Evolutionary conservation across 164 flowering plant genomes (phyloP).

Genomic region (Magnolia changhungtana): DNA sequence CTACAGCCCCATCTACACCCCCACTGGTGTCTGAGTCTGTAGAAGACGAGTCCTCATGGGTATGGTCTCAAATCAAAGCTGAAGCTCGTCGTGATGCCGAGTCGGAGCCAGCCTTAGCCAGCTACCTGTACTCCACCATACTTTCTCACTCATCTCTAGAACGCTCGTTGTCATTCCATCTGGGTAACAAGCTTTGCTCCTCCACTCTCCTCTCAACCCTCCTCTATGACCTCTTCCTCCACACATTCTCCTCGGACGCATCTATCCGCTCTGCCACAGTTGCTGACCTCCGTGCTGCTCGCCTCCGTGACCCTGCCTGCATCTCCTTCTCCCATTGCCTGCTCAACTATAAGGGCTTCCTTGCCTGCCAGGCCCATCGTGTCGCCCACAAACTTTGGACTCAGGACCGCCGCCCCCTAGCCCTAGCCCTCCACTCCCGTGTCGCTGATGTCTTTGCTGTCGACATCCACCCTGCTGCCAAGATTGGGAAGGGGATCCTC

Average conservation of each 20-base stretch:
- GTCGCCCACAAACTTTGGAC: constrained; percentile 59
- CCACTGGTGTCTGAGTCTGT: background rate
- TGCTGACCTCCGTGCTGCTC: constrained; percentile 79
- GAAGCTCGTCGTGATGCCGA: constrained; percentile 81
- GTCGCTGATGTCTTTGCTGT: constrained; percentile 61
- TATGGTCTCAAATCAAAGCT: constrained; percentile 67
- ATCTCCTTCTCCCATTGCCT: constrained; percentile 79
- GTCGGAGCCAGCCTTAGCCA: constrained; percentile 79
- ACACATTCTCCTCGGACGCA: constrained; percentile 51
- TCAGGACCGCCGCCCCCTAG: constrained; percentile 44
- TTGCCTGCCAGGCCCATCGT: constrained; percentile 66
- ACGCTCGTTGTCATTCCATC: constrained; percentile 64
- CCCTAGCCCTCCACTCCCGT: constrained; percentile 56
- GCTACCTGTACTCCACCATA: constrained; percentile 78
- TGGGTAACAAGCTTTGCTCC: constrained; percentile 81
- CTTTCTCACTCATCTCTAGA: constrained; percentile 72
- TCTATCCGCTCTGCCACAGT: constrained; percentile 57
- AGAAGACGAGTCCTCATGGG: constrained; percentile 37
- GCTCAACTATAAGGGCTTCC: constrained; percentile 85
- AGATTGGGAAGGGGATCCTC: constrained; percentile 48
- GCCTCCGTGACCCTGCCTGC: constrained; percentile 79
- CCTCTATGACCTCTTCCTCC: constrained; percentile 77
- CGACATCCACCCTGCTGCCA: constrained; percentile 63
- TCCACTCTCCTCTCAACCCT: constrained; percentile 83
- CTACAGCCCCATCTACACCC: background rate